phyloP scores from a whole-genome alignment of 2,329 filamentous ascomycete species.

The Colletotrichum chlorophyti region DNA sequence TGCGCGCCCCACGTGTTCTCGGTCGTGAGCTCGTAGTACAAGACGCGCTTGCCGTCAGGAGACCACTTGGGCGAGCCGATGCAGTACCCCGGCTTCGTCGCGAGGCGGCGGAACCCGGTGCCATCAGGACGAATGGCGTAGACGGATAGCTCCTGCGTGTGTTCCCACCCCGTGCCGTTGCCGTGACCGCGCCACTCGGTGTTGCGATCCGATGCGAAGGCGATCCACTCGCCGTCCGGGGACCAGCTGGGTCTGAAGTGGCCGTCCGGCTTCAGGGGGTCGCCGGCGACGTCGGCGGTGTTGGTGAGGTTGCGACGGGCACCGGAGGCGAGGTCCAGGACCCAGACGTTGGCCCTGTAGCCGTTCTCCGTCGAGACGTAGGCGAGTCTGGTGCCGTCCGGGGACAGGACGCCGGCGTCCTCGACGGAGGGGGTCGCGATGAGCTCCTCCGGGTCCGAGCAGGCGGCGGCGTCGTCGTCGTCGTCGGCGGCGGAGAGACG shows the following conservation, averaged over 20 bases:
- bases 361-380: slow-evolving; percentile 20
- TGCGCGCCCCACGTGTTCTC: slow-evolving; percentile 20
- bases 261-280: slow-evolving; percentile 6
- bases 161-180: slow-evolving; percentile 19
- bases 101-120: slow-evolving; percentile 3
- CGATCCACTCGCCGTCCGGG: slow-evolving; percentile 16
- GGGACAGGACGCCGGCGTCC: slow-evolving; percentile 12
- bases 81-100: slow-evolving; percentile 10
- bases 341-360: slow-evolving; percentile 15
- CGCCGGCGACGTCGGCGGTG: slow-evolving; percentile 9
- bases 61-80: slow-evolving; percentile 17
- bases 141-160: slow-evolving; percentile 15
- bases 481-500: not conserved
- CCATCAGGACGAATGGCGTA: slow-evolving; percentile 17
- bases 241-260: slow-evolving; percentile 19
- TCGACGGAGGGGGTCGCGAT: slow-evolving; percentile 16
- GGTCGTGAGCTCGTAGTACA: slow-evolving; percentile 15
- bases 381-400: not conserved
- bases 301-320: slow-evolving; percentile 17
- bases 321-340: slow-evolving; percentile 6
- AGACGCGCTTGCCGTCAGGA: slow-evolving; percentile 5
- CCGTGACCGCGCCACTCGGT: slow-evolving; percentile 13
- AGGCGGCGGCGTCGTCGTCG: not conserved
- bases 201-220: slow-evolving; percentile 18
- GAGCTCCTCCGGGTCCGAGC: slow-evolving; percentile 6